A percentile compares a stretch with the other conserved stretches of the same genome.
These are phyloP conservation scores for Boletus pseudopeckii DNA, from an alignment of 768 basidiomycete genomes.

Conservation along the genomic window DNA sequence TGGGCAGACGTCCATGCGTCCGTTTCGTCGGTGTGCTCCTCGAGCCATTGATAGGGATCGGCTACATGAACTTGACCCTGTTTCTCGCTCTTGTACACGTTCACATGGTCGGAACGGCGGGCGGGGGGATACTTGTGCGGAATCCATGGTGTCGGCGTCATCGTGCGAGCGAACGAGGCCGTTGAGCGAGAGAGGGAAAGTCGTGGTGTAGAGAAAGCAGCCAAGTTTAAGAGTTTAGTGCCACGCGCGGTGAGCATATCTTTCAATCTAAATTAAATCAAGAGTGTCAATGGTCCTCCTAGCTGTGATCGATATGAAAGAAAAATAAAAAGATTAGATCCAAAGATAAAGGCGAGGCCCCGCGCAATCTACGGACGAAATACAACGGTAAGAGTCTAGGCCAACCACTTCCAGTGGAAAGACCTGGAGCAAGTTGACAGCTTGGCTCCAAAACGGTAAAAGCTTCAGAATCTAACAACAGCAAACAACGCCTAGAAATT, in stretches of 20 bases:
- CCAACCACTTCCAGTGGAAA: too few species aligned
- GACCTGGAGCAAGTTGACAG: too few species aligned
- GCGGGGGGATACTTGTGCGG: constrained; percentile 61
- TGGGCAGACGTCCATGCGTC: constrained; percentile 63
- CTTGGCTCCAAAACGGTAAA: constrained; percentile 12
- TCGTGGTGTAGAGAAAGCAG: too few species aligned
- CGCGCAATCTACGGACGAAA: not conserved
- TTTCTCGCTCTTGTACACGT: constrained; percentile 63
- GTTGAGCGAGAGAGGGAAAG: constrained; percentile 2
- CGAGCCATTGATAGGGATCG: constrained; percentile 78
- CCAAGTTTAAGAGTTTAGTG: constrained; percentile 18
- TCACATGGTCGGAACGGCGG: constrained; percentile 62
- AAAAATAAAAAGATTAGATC: constrained; percentile 5
- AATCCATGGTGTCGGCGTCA: constrained; percentile 48
- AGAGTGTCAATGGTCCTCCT: constrained; percentile 34
- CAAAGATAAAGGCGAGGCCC: not conserved
- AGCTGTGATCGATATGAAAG: constrained; percentile 23
- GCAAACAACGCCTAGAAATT: constrained; percentile 28
- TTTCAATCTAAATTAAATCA: constrained; percentile 26
- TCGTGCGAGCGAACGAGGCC: constrained; percentile 17
- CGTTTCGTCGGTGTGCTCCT: constrained; percentile 59
- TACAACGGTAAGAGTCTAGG: too few species aligned
- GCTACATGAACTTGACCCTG: constrained; percentile 59
- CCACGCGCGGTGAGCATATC: constrained; percentile 16
- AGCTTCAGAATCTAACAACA: constrained; percentile 27